Evolutionary conservation across 176 grass and related monocot genomes (phyloP), one percentile per base, ranked within the genome.

Genomic region (Hyparrhenia diplandra): DNA sequence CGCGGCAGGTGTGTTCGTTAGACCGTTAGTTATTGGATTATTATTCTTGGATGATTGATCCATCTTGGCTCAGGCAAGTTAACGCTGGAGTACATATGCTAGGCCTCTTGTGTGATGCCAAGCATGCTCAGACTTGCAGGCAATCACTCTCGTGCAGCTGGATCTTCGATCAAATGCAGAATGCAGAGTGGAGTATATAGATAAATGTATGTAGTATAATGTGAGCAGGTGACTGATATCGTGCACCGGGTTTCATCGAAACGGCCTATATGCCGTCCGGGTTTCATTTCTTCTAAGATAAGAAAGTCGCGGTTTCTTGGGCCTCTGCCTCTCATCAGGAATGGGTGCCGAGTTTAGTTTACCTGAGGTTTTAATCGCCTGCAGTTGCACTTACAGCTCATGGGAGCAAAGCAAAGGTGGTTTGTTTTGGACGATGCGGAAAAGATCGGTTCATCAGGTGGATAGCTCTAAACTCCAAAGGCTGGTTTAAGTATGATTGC

Each of bases 61-160:
- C 54, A 10, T 58, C n/a, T 3, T 25, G 57, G 23, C 23, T 25
- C 21, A 55, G 51, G 52, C 52, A 55, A n/a, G 20, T 14, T 55
- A 8, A 55, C 35, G 45, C 45, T 47, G 17, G n/a, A n/a, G n/a
- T n/a, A n/a, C n/a, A n/a, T n/a, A n/a, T n/a, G n/a, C n/a, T n/a
- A n/a, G n/a, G n/a, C 0, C 6, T 30, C 31, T 16, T 67, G 34
- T 67, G 66, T 68, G 66, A 32, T 30, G 36, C 17, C 18, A 57
- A 51, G 27, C 43, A 46, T 83, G 80, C 37, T 52, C 49, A 89
- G 46, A 76, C 87, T 81, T 89, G 76, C 63, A 69, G 71, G 82
- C 71, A 85, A 81, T 12, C 31, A n/a, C n/a, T 35, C 71, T 52
- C 58, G n/a, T 1, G 59, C 80, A 79, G 80, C 80, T 79, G 67